These are phyloP conservation scores for Pseudophaeomoniella oleicola DNA, from an alignment of 2,329 filamentous ascomycete species.

Conservation along the genomic window DNA sequence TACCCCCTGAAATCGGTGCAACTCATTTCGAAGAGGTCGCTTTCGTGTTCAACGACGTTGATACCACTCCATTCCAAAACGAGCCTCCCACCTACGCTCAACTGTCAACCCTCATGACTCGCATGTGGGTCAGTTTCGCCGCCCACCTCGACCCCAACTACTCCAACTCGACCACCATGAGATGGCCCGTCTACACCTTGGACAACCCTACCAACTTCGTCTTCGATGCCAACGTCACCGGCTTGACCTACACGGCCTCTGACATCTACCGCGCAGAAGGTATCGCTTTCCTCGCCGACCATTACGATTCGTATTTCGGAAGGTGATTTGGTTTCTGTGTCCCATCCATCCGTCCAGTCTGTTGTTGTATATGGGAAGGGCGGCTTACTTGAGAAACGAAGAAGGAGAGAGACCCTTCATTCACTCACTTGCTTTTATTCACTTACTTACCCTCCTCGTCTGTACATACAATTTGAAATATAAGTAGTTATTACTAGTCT, in stretches of 20 bases:
- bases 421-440: too few relatives aligned
- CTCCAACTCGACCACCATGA: constrained; percentile 9
- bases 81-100: constrained; percentile 26
- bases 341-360: too few relatives aligned
- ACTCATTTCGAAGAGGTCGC: constrained; percentile 43
- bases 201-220: constrained; percentile 29
- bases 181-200: constrained; percentile 32
- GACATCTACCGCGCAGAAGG: constrained; percentile 31
- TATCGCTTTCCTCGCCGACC: constrained; percentile 7
- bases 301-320: too few relatives aligned
- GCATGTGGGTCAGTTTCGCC: constrained; percentile 39
- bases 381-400: too few relatives aligned
- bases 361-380: too few relatives aligned
- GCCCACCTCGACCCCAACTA: constrained; percentile 29
- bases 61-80: constrained; percentile 17
- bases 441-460: too few relatives aligned
- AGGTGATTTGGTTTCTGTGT: too few relatives aligned
- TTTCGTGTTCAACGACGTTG: constrained; percentile 38
- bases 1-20: constrained; percentile 24
- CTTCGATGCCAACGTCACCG: constrained; percentile 34
- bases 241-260: constrained; percentile 23
- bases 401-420: too few relatives aligned
- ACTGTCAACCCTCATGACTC: constrained; percentile 33
- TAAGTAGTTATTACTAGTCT: too few relatives aligned
- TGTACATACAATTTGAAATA: too few relatives aligned